These are phyloP conservation scores for Schizonepeta tenuifolia DNA, from an alignment of 257 asterid genomes.

Conservation along the genomic window DNA sequence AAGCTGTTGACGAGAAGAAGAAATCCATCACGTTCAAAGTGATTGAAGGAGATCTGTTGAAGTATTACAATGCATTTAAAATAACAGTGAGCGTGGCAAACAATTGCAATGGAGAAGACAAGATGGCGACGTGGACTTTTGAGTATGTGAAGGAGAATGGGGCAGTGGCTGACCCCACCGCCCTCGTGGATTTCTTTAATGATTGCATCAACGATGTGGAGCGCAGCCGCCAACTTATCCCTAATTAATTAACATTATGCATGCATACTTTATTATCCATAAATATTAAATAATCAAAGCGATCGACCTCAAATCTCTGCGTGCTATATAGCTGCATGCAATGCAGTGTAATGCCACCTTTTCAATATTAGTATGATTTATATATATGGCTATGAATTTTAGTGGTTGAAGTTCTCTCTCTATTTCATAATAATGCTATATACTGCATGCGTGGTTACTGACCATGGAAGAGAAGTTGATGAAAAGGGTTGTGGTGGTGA, in stretches of 20 bases:
- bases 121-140: conserved; percentile 28
- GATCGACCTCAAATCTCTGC: too few species aligned
- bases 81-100: not conserved
- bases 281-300: too few species aligned
- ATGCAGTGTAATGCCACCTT: too few species aligned
- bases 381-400: too few species aligned
- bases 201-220: not conserved
- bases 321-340: too few species aligned
- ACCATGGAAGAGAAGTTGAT: too few species aligned
- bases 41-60: conserved; percentile 20
- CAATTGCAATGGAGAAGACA: not conserved
- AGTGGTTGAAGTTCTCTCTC: too few species aligned
- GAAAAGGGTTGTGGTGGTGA: too few species aligned
- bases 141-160: conserved; percentile 40
- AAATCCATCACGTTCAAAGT: conserved; percentile 28
- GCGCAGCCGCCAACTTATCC: not conserved
- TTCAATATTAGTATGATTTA: too few species aligned
- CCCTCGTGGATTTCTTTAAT: not conserved
- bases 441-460: too few species aligned
- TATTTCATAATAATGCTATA: too few species aligned
- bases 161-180: not conserved
- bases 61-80: not conserved
- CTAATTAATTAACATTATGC: not conserved
- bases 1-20: conserved; percentile 29
- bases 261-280: too few species aligned